These are phyloP conservation scores for Taphrina populina DNA, from an alignment of 1,139 yeast species.

Conservation along the genomic window DNA sequence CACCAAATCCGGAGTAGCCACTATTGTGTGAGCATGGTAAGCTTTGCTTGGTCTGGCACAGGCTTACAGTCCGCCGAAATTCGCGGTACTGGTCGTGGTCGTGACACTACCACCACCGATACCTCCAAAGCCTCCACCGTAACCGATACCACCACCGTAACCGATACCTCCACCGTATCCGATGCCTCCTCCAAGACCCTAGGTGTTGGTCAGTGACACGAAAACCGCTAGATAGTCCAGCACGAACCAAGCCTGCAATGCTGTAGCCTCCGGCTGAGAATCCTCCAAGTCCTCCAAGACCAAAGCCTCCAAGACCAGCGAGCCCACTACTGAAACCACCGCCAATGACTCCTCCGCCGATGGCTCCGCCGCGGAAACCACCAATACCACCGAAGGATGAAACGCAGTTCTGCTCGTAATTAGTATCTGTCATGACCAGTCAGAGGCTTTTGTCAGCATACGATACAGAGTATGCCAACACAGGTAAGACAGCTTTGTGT, in stretches of 20 bases:
- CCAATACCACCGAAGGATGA: slow-evolving; percentile 10
- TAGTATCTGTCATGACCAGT: no score
- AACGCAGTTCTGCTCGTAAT: background rate
- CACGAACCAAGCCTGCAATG: slow-evolving; percentile 4
- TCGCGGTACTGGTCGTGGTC: no score
- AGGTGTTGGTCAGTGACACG: background rate
- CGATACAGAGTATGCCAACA: slow-evolving; percentile 14
- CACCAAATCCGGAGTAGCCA: slow-evolving; percentile 19
- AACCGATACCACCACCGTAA: background rate
- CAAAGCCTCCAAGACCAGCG: slow-evolving; percentile 19
- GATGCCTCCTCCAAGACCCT: slow-evolving; percentile 2
- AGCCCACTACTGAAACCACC: slow-evolving; percentile 16
- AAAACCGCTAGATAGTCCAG: background rate
- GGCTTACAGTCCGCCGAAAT: no score
- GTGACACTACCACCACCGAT: background rate
- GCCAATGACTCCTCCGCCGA: slow-evolving; percentile 17
- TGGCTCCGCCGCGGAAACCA: background rate
- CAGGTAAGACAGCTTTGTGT: slow-evolving; percentile 24
- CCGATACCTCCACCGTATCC: slow-evolving; percentile 14
- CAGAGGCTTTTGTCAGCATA: background rate
- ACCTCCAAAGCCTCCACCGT: background rate
- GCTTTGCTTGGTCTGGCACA: no score
- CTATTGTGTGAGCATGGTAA: no score
- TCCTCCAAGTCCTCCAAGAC: slow-evolving; percentile 18
- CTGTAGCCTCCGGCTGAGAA: slow-evolving; percentile 19